These are phyloP conservation scores for Tetrapisispora nanseiensis DNA, from an alignment of 805 yeast species.

Conservation along the genomic window DNA sequence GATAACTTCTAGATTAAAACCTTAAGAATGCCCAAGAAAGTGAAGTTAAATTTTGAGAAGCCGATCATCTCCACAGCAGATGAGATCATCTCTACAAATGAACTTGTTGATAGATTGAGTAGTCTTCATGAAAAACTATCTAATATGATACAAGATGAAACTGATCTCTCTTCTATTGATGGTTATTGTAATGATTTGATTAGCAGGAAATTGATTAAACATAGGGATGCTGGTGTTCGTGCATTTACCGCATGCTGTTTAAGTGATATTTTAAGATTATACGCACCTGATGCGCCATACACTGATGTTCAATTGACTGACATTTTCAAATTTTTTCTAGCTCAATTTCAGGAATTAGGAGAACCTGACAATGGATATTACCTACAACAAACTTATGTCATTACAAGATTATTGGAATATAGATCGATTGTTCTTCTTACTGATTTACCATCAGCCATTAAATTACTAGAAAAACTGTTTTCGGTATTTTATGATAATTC, in stretches of 20 bases:
- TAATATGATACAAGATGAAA: slow-evolving; percentile 48
- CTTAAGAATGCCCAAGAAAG: background rate
- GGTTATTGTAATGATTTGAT: slow-evolving; percentile 42
- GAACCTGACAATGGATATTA: slow-evolving; percentile 52
- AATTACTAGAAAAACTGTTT: slow-evolving; percentile 47
- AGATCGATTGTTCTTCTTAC: slow-evolving; percentile 64
- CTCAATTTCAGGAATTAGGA: slow-evolving; percentile 47
- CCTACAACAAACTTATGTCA: slow-evolving; percentile 54
- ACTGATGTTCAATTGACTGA: slow-evolving; percentile 51
- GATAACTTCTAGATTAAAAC: too few species aligned
- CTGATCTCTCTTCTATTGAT: slow-evolving; percentile 38
- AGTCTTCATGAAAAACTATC: slow-evolving; percentile 55
- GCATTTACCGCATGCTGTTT: slow-evolving; percentile 64
- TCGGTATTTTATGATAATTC: slow-evolving; percentile 47
- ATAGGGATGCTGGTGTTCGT: slow-evolving; percentile 59
- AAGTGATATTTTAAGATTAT: slow-evolving; percentile 63
- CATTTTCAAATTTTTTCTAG: slow-evolving; percentile 56
- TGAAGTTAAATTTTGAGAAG: slow-evolving; percentile 33
- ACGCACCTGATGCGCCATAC: slow-evolving; percentile 88
- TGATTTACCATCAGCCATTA: slow-evolving; percentile 57
- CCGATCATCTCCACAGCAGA: slow-evolving; percentile 47
- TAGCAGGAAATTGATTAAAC: slow-evolving; percentile 47
- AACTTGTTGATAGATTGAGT: slow-evolving; percentile 47
- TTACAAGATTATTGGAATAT: slow-evolving; percentile 64
- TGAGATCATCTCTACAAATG: slow-evolving; percentile 52